These are phyloP conservation scores for Wallemia ichthyophaga DNA, from an alignment of 1,284 basidiomycete species.

Conservation along the genomic window DNA sequence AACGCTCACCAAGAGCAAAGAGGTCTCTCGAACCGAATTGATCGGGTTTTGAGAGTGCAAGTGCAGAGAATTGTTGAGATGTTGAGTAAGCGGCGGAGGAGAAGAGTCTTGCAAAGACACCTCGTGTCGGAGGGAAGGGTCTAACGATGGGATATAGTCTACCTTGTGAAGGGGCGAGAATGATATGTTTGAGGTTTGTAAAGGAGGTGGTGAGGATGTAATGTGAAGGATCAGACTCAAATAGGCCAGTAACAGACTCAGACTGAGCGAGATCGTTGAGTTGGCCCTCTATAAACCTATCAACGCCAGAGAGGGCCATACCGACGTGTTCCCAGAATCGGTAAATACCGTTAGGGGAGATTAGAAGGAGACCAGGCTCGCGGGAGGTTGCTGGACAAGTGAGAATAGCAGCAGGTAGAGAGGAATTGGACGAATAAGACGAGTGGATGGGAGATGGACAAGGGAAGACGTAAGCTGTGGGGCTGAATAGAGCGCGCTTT, in stretches of 20 bases:
- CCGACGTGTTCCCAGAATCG: constrained; percentile 18
- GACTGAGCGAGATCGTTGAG: constrained; percentile 10
- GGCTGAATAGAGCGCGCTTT: constrained; percentile 14
- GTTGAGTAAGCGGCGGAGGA: constrained; percentile 2
- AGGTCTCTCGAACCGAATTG: constrained; percentile 4
- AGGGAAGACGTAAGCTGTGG: constrained; percentile 14
- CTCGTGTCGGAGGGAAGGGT: constrained; percentile 13
- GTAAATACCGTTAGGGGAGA: constrained; percentile 15
- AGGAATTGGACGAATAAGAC: constrained; percentile 8
- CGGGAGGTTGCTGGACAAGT: constrained; percentile 9
- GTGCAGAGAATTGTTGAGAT: constrained; percentile 8
- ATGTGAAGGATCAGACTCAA: constrained; percentile 9
- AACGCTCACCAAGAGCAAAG: constrained; percentile 10
- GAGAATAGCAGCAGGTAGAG: constrained; percentile 12
- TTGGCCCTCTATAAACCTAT: constrained; percentile 8
- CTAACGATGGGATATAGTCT: constrained; percentile 9
- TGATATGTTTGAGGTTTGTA: constrained; percentile 14
- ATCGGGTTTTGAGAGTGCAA: constrained; percentile 2
- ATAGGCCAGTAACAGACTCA: constrained; percentile 14
- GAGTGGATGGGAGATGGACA: constrained; percentile 10
- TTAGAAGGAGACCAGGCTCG: constrained; percentile 18
- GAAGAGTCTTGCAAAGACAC: constrained; percentile 8
- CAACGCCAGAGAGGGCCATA: constrained; percentile 14
- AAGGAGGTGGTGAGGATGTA: constrained; percentile 15
- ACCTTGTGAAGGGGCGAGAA: constrained; percentile 12